Evolutionary conservation across 176 grass and related monocot genomes (phyloP), one percentile per base, ranked within the genome.

Genomic region (Hsuehochloa calcarea): DNA sequence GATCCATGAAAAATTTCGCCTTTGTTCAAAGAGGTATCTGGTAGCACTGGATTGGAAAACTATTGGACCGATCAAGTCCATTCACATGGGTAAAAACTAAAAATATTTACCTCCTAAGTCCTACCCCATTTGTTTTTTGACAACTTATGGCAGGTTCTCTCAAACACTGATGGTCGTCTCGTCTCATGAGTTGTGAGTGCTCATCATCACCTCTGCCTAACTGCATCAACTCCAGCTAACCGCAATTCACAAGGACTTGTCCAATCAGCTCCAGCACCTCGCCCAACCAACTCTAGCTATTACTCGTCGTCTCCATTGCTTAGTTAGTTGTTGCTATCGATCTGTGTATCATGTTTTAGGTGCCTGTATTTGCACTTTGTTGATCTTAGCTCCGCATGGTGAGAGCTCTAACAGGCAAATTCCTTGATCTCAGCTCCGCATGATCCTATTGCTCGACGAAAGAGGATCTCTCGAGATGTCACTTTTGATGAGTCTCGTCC

Each of bases 31-130:
- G 10, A 80, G 13, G 15, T 78, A 5, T 68, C 7, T 69, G 4
- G 3, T 76, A 35, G 16, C 8, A 31, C 29, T 50, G 22, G 22
- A 40, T 23, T 64, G 39, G 14, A 80, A 34, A 86, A 51, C 54
- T 80, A 10, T 20, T 64, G 45, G 34, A 35, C 49, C 11, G 0
- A 46, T 56, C 34, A 52, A 71, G 13, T 73, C 5, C 47, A 68
- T 81, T 22, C 20, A 41, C 8, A 46, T 5, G 49, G 41, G 43
- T 63, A 31, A 79, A 86, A 76, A 70, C 70, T 69, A 69, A 69
- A 86, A 61, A 78, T 69, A 69, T 59, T 16, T 45, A 31, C 37
- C 25, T 61, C 65, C 25, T 25, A 80, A 67, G 65, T 27, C 47
- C 65, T 40, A 17, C 11, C 44, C 4, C 44, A 15, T 34, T 31